These are phyloP conservation scores for Suillus plorans DNA, from an alignment of 768 basidiomycete genomes.

Conservation along the genomic window DNA sequence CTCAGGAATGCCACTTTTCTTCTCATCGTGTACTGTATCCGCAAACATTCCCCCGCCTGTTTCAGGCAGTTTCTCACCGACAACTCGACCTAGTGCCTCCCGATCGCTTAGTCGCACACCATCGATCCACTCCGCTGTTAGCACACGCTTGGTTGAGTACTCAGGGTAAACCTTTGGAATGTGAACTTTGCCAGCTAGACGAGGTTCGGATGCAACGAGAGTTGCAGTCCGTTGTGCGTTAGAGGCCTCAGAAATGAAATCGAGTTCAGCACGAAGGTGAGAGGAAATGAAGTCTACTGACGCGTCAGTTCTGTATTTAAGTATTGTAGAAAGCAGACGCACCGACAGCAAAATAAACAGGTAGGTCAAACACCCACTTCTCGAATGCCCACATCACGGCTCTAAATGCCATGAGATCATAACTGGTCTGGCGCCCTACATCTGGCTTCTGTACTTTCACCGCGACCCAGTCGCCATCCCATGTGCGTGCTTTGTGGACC, in stretches of 20 bases:
- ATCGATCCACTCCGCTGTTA: constrained; percentile 85
- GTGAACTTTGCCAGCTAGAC: constrained; percentile 67
- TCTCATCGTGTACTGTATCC: background rate
- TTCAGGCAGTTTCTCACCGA: constrained; percentile 43
- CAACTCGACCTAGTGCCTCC: constrained; percentile 51
- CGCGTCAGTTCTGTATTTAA: background rate
- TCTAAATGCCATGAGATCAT: constrained; percentile 74
- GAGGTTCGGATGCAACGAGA: constrained; percentile 69
- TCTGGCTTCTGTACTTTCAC: constrained; percentile 94
- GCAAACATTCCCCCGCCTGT: constrained; percentile 1
- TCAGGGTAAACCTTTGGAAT: constrained; percentile 76
- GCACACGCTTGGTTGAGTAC: constrained; percentile 72
- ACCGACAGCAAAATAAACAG: constrained; percentile 80
- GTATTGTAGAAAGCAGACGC: constrained; percentile 22
- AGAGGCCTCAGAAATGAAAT: constrained; percentile 76
- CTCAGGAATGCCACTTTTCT: constrained; percentile 2
- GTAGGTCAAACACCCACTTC: constrained; percentile 81
- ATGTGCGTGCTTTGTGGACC: constrained; percentile 77
- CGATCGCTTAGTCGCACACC: constrained; percentile 72
- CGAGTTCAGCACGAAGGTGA: constrained; percentile 81
- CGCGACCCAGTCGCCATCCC: constrained; percentile 67
- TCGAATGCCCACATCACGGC: constrained; percentile 79
- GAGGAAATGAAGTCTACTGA: constrained; percentile 71
- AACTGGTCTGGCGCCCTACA: constrained; percentile 82
- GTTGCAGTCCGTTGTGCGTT: constrained; percentile 73